Percentiles rank a stretch among this genome's conserved stretches.
phyloP scores from a whole-genome alignment of 2,329 filamentous ascomycete genomes.

The Aspergillus hortae region DNA sequence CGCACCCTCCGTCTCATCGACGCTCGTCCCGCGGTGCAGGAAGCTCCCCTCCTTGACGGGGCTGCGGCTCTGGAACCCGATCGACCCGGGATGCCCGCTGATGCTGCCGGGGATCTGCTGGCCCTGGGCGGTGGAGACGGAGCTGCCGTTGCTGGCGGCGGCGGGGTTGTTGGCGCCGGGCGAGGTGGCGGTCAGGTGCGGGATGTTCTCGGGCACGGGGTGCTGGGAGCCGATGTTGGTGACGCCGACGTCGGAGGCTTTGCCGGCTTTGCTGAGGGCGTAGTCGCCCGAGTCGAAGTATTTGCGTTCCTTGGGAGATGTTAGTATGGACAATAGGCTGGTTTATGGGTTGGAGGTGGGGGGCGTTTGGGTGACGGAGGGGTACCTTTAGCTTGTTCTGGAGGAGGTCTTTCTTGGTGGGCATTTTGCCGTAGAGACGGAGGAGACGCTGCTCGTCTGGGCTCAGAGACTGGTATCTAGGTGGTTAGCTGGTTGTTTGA shows the following conservation, averaged over 20 bases:
- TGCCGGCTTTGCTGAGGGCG: constrained; percentile 94
- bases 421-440: constrained; percentile 95
- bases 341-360: background rate
- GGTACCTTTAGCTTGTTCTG: constrained; percentile 90
- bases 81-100: constrained; percentile 36
- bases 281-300: constrained; percentile 98
- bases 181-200: constrained; percentile 72
- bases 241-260: constrained; percentile 88
- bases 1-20: constrained; percentile 41
- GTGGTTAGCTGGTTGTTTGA: background rate
- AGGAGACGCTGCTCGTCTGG: constrained; percentile 96
- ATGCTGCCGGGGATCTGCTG: constrained; percentile 44
- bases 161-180: constrained; percentile 36
- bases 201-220: constrained; percentile 91
- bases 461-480: constrained; percentile 67
- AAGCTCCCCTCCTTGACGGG: constrained; percentile 90
- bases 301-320: constrained; percentile 68
- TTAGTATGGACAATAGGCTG: too few relatives aligned
- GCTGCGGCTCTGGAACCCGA: constrained; percentile 61
- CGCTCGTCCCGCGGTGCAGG: constrained; percentile 76
- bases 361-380: background rate
- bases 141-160: constrained; percentile 27
- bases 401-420: constrained; percentile 91
- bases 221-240: constrained; percentile 93
- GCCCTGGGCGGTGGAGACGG: constrained; percentile 27